Conservation (phyloP, 306 rosid genomes). For the Cucurbita moschata region DNA sequence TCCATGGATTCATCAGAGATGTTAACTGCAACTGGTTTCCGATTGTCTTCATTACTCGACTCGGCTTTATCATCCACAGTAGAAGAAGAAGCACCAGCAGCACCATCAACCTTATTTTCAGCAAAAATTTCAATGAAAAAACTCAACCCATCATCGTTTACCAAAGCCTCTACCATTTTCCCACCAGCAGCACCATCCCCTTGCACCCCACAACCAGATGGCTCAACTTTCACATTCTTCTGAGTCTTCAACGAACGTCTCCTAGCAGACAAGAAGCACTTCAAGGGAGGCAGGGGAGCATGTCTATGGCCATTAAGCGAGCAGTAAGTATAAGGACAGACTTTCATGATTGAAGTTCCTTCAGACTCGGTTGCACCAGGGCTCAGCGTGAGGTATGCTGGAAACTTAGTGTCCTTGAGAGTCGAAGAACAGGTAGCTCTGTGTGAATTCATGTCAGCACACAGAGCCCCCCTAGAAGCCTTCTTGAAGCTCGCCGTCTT, state of each 20-base stretch:
- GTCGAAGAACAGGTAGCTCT: conserved; percentile 84
- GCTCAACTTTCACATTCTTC: conserved; percentile 31
- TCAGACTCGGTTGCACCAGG: conserved; percentile 70
- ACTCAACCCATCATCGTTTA: conserved; percentile 20
- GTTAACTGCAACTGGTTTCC: not conserved
- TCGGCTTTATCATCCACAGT: not conserved
- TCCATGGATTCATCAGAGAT: conserved; percentile 12
- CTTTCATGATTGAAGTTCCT: conserved; percentile 63
- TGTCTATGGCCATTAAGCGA: conserved; percentile 73
- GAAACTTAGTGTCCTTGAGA: conserved; percentile 64
- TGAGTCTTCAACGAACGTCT: conserved; percentile 52
- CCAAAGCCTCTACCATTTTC: conserved; percentile 9
- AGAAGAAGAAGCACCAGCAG: not conserved
- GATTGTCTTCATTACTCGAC: not conserved
- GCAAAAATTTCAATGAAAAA: conserved; percentile 51
- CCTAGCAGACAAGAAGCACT: conserved; percentile 60
- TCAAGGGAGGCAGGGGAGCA: conserved; percentile 53
- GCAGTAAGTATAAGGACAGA: conserved; percentile 78
- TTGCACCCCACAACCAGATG: conserved; percentile 9
- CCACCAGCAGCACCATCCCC: conserved; percentile 13
- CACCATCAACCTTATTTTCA: conserved; percentile 10
- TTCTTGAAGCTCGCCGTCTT: conserved; percentile 61
- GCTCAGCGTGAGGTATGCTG: conserved; percentile 43
- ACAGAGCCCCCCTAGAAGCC: conserved; percentile 33
- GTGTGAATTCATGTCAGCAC: conserved; percentile 30